Conservation (phyloP, 2,329 filamentous ascomycete species). For the Colletotrichum magnum region DNA sequence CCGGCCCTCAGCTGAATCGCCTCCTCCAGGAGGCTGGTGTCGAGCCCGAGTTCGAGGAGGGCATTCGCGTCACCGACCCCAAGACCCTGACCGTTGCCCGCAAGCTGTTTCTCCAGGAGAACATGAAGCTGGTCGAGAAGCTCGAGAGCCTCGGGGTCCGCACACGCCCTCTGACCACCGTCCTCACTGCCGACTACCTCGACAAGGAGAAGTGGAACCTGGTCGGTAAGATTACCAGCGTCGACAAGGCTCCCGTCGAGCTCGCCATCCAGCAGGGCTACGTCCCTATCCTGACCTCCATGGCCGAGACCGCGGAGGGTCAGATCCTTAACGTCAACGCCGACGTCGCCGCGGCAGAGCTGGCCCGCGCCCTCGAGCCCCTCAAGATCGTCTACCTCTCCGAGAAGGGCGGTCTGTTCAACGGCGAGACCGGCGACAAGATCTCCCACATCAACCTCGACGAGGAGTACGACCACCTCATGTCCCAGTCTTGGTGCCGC, state of each 20-base stretch:
- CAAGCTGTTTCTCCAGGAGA: conserved; percentile 95
- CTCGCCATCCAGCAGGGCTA: conserved; percentile 92
- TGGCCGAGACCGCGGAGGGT: conserved; percentile 93
- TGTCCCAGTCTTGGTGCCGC: conserved; percentile 94
- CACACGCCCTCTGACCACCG: conserved; percentile 90
- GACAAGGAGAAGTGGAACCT: conserved; percentile 97
- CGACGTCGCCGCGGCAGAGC: conserved; percentile 93
- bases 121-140: conserved; percentile 90
- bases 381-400: conserved; percentile 99
- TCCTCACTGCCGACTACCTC: conserved; percentile 93
- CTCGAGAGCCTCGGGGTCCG: conserved; percentile 91
- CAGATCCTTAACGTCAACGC: conserved; percentile 98
- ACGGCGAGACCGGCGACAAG: conserved; percentile 93
- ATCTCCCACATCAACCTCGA: conserved; percentile 98
- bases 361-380: conserved; percentile 89
- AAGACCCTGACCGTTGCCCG: conserved; percentile 93
- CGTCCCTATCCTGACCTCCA: conserved; percentile 93
- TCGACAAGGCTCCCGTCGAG: conserved; percentile 92
- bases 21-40: conserved; percentile 91
- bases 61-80: conserved; percentile 94
- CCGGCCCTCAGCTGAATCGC: conserved; percentile 94
- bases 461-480: conserved; percentile 93
- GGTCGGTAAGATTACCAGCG: conserved; percentile 94
- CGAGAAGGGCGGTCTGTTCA: conserved; percentile 96
- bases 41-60: conserved; percentile 96